Evolutionary conservation across 2,329 filamentous ascomycete genomes (phyloP), one percentile per base, ranked within the genome.

Genomic region (Beauveria medogensis): DNA sequence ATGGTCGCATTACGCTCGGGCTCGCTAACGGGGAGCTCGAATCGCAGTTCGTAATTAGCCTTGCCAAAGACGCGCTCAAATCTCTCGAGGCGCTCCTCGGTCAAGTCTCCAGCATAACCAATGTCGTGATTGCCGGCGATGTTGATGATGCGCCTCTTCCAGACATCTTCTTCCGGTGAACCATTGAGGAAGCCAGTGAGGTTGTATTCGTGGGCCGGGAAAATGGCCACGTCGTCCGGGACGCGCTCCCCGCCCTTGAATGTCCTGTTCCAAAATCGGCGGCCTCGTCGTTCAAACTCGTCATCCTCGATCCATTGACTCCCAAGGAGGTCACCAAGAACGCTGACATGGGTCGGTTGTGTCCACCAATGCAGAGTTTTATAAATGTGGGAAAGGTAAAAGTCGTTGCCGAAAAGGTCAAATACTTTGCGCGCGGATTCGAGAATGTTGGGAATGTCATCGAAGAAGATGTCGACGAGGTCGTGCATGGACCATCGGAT

Each of bases 111-210:
- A 0, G 92, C 91, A 71, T 99, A 99, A 40, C 94, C 94, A 69
- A 99, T 87, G 72, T 99, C 94, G 71, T 99, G 94, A 70, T 99
- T 99, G 1, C 94, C 94, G 0, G 87, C 92, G 28, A 97, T 85
- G 67, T 96, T 95, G 71, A 99, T 91, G 64, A 97, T 80, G 60
- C 89, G 83, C 46, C 78, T 81, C n/a, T 80, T 74, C 94, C 94
- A 97, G 2, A 74, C 73, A 6, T 77, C 74, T 7, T 77, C 75
- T 54, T 78, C 72, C 8, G 77, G 69, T 6, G 72, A 72, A 1
- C 71, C 75, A 44, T 78, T 77, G 4, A 86, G 70, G 24, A 80
- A 73, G 3, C 81, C 81, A 0, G 80, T 71, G 6, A 84, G 66
- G 1, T 78, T 76, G 67, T 84, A 80, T 44, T 82, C 77, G 5